phyloP scores from a whole-genome alignment of 179 eudicot genomes.

The Beta corolliflora region DNA sequence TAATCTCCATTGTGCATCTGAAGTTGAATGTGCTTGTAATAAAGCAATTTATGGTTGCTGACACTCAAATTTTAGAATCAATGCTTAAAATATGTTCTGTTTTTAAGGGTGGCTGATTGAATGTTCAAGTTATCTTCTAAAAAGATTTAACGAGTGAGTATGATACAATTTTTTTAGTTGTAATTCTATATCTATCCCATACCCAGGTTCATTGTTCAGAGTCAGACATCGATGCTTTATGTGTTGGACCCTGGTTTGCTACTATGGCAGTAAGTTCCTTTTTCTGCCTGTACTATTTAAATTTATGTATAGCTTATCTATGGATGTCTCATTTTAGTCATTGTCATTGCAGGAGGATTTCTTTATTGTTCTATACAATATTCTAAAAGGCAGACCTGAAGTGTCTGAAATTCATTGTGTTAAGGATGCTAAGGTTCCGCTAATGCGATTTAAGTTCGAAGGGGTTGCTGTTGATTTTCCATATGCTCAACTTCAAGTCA shows the following conservation, averaged over 20 bases:
- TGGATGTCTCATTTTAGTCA: slow-evolving; percentile 3
- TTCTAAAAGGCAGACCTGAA: slow-evolving; percentile 49
- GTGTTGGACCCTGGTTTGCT: slow-evolving; percentile 68
- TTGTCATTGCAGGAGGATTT: slow-evolving; percentile 52
- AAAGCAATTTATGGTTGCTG: not conserved
- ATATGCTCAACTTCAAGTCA: slow-evolving; percentile 53
- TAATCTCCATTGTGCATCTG: not conserved
- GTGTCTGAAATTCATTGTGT: slow-evolving; percentile 58
- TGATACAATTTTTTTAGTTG: not conserved
- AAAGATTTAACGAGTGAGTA: too few relatives aligned
- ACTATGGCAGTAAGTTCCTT: slow-evolving; percentile 47
- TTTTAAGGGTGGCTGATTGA: not conserved
- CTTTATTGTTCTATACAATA: slow-evolving; percentile 48
- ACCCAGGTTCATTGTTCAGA: slow-evolving; percentile 57
- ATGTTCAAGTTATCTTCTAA: too few relatives aligned
- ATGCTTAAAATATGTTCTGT: not conserved
- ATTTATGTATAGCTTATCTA: not conserved
- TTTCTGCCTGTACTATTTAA: not conserved
- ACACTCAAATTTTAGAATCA: too few relatives aligned
- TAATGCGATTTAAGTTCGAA: slow-evolving; percentile 59
- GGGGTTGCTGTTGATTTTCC: slow-evolving; percentile 59
- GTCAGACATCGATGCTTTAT: slow-evolving; percentile 62
- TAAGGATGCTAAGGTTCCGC: slow-evolving; percentile 60
- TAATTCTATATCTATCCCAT: not conserved
- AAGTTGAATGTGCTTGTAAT: not conserved